Conservation (phyloP, 1,139 yeast species). For the Debaryomycetaceae sp. region DNA sequence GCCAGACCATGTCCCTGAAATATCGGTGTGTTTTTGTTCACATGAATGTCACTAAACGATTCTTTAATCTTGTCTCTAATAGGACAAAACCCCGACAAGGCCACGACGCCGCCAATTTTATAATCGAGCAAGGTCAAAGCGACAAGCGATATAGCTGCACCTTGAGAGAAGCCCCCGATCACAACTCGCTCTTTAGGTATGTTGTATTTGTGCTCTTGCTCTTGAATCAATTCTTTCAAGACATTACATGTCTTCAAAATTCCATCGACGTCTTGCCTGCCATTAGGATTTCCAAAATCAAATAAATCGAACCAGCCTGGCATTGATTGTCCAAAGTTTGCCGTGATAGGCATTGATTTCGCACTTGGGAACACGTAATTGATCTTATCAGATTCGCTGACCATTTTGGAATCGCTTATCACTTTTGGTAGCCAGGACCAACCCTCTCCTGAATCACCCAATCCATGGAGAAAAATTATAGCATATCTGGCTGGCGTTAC, state of each 20-base stretch:
- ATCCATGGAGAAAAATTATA: constrained; percentile 80
- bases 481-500: constrained; percentile 44
- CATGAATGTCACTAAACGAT: constrained; percentile 15
- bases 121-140: constrained; percentile 40
- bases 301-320: constrained; percentile 88
- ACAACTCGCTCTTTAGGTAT: constrained; percentile 69
- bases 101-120: constrained; percentile 75
- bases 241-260: constrained; percentile 53
- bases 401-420: constrained; percentile 36
- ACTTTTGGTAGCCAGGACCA: constrained; percentile 75
- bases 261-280: constrained; percentile 61
- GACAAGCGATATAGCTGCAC: constrained; percentile 78
- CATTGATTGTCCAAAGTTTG: constrained; percentile 63
- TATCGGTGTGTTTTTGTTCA: constrained; percentile 66
- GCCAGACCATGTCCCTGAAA: constrained; percentile 86
- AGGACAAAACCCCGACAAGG: constrained; percentile 77
- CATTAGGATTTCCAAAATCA: constrained; percentile 47
- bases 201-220: constrained; percentile 57
- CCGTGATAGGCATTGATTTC: constrained; percentile 65
- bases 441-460: constrained; percentile 88
- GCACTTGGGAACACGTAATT: constrained; percentile 89
- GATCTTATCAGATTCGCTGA: constrained; percentile 53
- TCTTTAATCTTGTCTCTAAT: constrained; percentile 39
- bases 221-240: constrained; percentile 53
- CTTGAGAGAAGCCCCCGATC: constrained; percentile 94